Conservation (phyloP, 257 asterid species). For the Ilex aquifolium region DNA sequence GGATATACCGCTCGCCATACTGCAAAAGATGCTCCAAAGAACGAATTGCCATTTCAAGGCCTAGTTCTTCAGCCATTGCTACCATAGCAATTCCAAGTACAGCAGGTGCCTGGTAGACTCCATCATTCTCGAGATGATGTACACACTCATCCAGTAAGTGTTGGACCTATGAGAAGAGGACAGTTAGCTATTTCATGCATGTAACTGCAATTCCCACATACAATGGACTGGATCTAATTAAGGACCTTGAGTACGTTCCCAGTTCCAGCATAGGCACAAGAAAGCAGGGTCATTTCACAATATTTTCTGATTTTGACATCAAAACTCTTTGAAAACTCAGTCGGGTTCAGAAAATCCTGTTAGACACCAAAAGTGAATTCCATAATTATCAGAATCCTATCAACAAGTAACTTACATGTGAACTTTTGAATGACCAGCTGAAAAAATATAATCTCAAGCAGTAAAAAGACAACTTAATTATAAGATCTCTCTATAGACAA, state of each 20-base stretch:
- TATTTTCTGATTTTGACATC: conserved; percentile 72
- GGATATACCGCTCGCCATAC: conserved; percentile 84
- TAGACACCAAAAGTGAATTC: conserved; percentile 7
- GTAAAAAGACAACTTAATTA: too few relatives aligned
- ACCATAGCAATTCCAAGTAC: conserved; percentile 98
- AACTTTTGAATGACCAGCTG: too few relatives aligned
- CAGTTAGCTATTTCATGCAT: conserved; percentile 13
- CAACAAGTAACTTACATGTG: too few relatives aligned
- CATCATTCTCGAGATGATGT: conserved; percentile 80
- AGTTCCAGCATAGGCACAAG: conserved; percentile 98
- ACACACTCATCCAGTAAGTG: conserved; percentile 91
- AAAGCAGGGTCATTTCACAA: conserved; percentile 80
- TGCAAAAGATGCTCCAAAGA: conserved; percentile 90
- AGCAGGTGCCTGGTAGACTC: conserved; percentile 82
- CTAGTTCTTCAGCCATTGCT: conserved; percentile 96
- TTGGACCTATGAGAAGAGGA: conserved; percentile 66
- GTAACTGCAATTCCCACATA: not conserved
- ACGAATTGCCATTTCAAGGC: conserved; percentile 93
- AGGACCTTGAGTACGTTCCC: conserved; percentile 92
- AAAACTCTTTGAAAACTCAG: conserved; percentile 83
- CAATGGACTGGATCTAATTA: conserved; percentile 6
- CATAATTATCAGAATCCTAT: too few relatives aligned
- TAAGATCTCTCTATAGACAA: too few relatives aligned
- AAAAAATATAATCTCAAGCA: too few relatives aligned
- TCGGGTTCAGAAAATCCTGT: conserved; percentile 81